These are phyloP conservation scores for Gossypium arboreum DNA, from an alignment of 345 rosid species.

Conservation along the genomic window DNA sequence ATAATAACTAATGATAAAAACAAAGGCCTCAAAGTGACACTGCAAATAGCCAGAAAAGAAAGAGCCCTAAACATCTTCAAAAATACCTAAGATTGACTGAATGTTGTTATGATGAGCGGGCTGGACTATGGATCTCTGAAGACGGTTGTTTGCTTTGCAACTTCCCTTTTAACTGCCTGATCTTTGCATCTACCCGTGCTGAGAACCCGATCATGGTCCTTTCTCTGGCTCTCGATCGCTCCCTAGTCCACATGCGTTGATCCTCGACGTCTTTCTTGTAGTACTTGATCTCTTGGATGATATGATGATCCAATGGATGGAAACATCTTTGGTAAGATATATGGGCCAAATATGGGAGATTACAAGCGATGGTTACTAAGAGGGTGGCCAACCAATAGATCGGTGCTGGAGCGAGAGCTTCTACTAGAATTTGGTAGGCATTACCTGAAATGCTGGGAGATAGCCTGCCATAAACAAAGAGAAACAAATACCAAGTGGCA, in stretches of 20 bases:
- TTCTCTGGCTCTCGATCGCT: conserved; percentile 83
- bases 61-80: conserved; percentile 16
- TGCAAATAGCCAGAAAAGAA: conserved; percentile 18
- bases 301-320: conserved; percentile 88
- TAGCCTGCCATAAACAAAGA: conserved; percentile 59
- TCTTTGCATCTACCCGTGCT: conserved; percentile 90
- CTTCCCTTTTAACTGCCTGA: conserved; percentile 65
- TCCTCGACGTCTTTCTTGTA: conserved; percentile 77
- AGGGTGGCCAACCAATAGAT: conserved; percentile 71
- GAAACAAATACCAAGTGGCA: conserved; percentile 74
- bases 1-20: not conserved
- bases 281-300: conserved; percentile 91
- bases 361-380: conserved; percentile 59
- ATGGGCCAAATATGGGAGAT: conserved; percentile 60
- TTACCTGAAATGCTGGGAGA: conserved; percentile 56
- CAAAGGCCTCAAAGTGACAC: conserved; percentile 12
- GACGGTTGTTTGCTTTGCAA: conserved; percentile 61
- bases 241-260: conserved; percentile 76
- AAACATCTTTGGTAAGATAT: conserved; percentile 69
- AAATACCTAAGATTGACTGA: conserved; percentile 9
- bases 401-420: conserved; percentile 80
- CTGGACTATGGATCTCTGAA: conserved; percentile 28
- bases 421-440: conserved; percentile 62
- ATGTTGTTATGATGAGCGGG: conserved; percentile 37
- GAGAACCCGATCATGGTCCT: conserved; percentile 94